Evolutionary conservation across 2,329 filamentous ascomycete species (phyloP), one percentile per base, ranked within the genome.

Genomic region (Spiromastix sp.): DNA sequence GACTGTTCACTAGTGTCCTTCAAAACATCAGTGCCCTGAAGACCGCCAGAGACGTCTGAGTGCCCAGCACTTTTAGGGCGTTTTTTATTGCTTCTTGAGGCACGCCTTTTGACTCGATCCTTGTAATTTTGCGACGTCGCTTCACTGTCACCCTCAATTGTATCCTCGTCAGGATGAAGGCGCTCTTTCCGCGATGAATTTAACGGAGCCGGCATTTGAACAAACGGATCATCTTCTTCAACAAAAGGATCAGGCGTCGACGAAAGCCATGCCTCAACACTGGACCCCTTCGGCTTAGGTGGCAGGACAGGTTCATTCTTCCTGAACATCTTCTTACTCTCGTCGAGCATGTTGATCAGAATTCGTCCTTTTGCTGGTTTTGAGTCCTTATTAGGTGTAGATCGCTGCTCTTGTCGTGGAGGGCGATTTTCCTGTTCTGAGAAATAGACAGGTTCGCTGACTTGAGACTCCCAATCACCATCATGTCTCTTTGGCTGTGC

Each of bases 211-310:
- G 62, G 60, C 21, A 63, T 49, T 30, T 63, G 60, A 28, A 52
- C 56, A 18, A 50, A 48, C 3, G 48, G 45, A 15, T 50, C 30
- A 20, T 51, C 44, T 15, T 51, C 51, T n/a, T 71, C 68, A 31
- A 66, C 41, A 39, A 75, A 72, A 2, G 71, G 70, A 51, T 76
- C 71, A 6, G 68, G 62, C 2, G 71, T 74, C 34, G 60, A 61
- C 2, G 67, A 67, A 4, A 80, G 64, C 76, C 76, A 80, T 32
- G 73, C 71, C 52, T 79, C 71, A 17, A 80, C 69, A 31, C 72
- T 72, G 34, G 66, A 64, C 10, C 67, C 59, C 30, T 66, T 66
- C 13, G 48, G 48, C 11, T 47, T 48, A n/a, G 52, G 51, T 32
- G 55, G 51, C 1, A 61, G 55, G 9, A 52, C 47, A 18, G 57